phyloP scores from a whole-genome alignment of 2,329 filamentous ascomycete species.

The Cladophialophora yegresii region DNA sequence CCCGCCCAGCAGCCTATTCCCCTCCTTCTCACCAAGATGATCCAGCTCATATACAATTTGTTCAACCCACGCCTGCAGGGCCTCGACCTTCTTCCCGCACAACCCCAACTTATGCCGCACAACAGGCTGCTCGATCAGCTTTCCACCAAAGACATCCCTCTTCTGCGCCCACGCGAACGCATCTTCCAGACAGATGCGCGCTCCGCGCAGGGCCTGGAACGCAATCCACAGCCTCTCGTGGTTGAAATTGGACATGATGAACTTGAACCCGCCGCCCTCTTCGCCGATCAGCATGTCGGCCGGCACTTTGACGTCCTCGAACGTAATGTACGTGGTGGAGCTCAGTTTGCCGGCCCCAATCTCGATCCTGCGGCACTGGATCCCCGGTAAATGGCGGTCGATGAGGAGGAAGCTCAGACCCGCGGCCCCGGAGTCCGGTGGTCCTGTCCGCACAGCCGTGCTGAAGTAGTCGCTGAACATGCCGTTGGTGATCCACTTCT shows the following conservation, averaged over 20 bases:
- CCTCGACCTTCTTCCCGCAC: conserved; percentile 67
- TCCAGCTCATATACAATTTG: conserved; percentile 50
- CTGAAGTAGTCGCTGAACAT: conserved; percentile 67
- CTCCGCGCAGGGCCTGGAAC: conserved; percentile 63
- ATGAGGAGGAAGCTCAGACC: conserved; percentile 69
- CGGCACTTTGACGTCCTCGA: conserved; percentile 68
- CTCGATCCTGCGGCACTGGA: conserved; percentile 66
- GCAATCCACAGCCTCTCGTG: conserved; percentile 70
- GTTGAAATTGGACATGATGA: conserved; percentile 78
- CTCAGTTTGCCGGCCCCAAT: conserved; percentile 64
- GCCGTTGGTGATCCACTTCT: conserved; percentile 73
- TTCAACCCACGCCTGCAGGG: conserved; percentile 67
- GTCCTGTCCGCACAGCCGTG: conserved; percentile 71
- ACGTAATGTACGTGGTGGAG: conserved; percentile 72
- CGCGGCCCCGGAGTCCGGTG: conserved; percentile 60
- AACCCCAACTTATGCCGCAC: conserved; percentile 72
- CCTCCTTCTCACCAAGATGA: conserved; percentile 51
- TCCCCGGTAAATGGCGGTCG: conserved; percentile 65
- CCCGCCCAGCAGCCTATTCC: conserved; percentile 62
- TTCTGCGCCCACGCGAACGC: conserved; percentile 66
- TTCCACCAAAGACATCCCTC: conserved; percentile 67
- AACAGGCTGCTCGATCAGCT: conserved; percentile 71
- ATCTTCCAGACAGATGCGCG: conserved; percentile 60
- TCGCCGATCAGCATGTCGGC: conserved; percentile 67
- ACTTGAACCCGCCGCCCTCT: conserved; percentile 70